Percentiles rank a stretch among this genome's conserved stretches.
phyloP scores from a whole-genome alignment of 192 early-diverging fungal genomes.

The Linnemannia hyalina region DNA sequence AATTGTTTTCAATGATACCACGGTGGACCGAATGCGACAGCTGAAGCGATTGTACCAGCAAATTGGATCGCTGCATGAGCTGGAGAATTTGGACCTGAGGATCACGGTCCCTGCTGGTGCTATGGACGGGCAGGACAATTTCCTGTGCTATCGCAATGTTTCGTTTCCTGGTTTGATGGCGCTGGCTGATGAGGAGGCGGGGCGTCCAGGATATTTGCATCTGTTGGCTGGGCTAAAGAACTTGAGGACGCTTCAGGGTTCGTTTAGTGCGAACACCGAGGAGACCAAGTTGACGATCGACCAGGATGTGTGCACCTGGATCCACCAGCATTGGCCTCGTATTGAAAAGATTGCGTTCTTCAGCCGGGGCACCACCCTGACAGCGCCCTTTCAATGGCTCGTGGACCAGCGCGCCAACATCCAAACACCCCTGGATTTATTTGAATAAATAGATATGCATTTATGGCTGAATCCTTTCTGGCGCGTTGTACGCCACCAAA shows the following conservation, averaged over 20 bases:
- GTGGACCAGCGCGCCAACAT: background rate
- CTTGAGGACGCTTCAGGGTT: background rate
- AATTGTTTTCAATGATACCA: background rate
- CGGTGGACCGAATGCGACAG: background rate
- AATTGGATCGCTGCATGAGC: background rate
- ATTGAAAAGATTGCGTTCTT: background rate
- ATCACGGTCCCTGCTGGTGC: background rate
- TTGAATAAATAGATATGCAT: background rate
- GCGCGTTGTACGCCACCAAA: too few species aligned
- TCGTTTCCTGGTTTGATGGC: background rate
- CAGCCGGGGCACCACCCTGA: background rate
- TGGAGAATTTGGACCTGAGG: background rate
- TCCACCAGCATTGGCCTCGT: background rate
- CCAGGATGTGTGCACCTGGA: background rate
- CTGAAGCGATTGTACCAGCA: background rate
- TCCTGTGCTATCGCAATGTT: background rate
- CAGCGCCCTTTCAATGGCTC: background rate
- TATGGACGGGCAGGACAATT: background rate
- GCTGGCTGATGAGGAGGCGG: background rate
- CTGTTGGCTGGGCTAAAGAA: background rate
- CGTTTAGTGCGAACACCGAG: background rate
- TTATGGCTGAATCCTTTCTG: too few species aligned
- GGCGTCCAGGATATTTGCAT: background rate
- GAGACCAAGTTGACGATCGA: background rate
- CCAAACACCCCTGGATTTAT: background rate